Base-by-base conservation (phyloP, 2,329 filamentous ascomycete species). In the Chrysosphaeria jannelii region DNA sequence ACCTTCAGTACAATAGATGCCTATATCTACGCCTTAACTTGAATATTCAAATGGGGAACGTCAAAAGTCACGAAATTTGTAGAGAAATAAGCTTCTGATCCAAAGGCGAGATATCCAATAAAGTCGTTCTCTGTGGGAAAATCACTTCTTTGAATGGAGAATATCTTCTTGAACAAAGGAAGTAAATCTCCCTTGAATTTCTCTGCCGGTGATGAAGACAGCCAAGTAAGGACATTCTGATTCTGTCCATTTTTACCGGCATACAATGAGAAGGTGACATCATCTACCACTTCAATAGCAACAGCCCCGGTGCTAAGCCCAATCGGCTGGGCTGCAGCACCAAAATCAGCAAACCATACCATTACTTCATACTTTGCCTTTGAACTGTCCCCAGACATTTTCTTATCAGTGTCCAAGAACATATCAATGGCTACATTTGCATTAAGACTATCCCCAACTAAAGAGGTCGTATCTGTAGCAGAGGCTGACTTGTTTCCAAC, bases 351-450 rank as follows among this genome's bases (percentile, higher is more conserved):
- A 19, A 29, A 22, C 28, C 28, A 29, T 7, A 29, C 25, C 28
- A 29, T 29, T 20, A 29, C 24, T 15, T 29, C 57, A 39, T 47
- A 52, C 7, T 34, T 32, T 3, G 57, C 48, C 4, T 41, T 40
- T 1, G 35, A 35, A 20, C 44, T 50, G 35, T 49, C 36, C 20
- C 36, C 28, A 0, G 57, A 40, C 1, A 36, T 44, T 1, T 30
- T 33, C 25, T 44, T 35, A 34, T 55, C 44, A 13, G 32, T 35
- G 30, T 58, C 55, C 25, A 60, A 38, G 38, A 60, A 62, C 47
- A 61, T 55, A 40, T 62, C 57, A 29, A 62, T 42, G 17, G 54
- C 55, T 16, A 62, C 53, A 42, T 61, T 61, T 36, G 52, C 40
- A 31, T 56, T 53, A 28, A 57, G 37, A 0, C 34, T 29, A n/a